Evolutionary conservation across 352 stramenopile species (phyloP), one percentile per base, ranked within the genome.

Genomic region (Phytophthora aleatoria): DNA sequence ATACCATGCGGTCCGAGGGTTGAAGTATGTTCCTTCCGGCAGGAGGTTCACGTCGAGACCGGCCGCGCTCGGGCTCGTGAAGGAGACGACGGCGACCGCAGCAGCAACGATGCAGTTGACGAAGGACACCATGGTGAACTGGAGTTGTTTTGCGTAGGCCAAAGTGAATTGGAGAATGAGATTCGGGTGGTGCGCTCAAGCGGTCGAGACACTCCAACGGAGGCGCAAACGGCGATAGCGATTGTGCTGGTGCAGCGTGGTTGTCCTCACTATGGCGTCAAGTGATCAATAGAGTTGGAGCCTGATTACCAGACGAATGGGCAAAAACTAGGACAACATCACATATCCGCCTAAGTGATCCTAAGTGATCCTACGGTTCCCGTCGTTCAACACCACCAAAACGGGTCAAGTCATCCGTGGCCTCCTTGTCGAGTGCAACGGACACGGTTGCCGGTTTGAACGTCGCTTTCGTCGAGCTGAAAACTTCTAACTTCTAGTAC

Each of bases 21-120:
- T 69, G 69, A 65, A 83, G 69, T 81, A 84, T n/a, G 57, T 53
- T 50, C 68, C 71, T 39, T 69, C 67, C 3, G 55, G 13, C 15
- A 76, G 33, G 3, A 53, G 48, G 36, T 55, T 70, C 43, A 76
- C 65, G 54, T 76, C 57, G 16, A 72, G 63, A 12, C 10, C 20
- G 12, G 58, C 64, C 5, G 30, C 44, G 24, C 8, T 56, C 3
- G 51, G 47, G 20, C 15, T 60, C 4, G 67, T 7, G 31, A 62
- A 56, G 16, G 44, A 35, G 27, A 31, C 47, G 36, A 67, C 16
- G 10, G 44, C 35, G 12, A 61, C 26, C 1, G 49, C 41, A 11
- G 42, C 24, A 13, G 51, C 44, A 28, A 53, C 39, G 38, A 70
- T 44, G 57, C 27, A 68, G 58, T 57, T 56, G 42, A 64, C 6